Evolutionary conservation across 1,284 basidiomycete species (phyloP), one percentile per base, ranked within the genome.

Genomic region (Ganoderma lucidum): DNA sequence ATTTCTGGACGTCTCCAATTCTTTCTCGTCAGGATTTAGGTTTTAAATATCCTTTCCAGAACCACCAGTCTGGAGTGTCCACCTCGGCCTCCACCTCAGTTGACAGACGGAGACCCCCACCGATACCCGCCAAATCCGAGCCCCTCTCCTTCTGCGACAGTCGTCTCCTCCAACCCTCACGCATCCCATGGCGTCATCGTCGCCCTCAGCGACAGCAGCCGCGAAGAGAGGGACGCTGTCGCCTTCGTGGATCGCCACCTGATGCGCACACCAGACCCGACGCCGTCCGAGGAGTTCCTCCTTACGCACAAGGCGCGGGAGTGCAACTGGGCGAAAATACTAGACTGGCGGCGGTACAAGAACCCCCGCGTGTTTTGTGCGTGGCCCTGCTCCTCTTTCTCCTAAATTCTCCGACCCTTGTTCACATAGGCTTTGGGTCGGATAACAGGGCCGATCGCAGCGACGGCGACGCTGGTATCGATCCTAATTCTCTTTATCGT

Each of bases 401-500:
- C n/a, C 41, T 12, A 10, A 8, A 9, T 19, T n/a, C 30, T n/a
- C 12, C 10, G 4, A 10, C 3, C 0, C 17, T 28, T 55, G 28
- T 32, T 45, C 10, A 32, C 15, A 6, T 48, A 1, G 45, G 45
- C 9, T 9, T 3, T 12, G 2, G n/a, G 37, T 59, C 14, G 41
- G 63, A 28, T 59, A 9, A 28, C 14, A 45, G 30, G n/a, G 28
- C 3, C 35, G 35, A 9, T 41, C 28, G 23, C 39, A 67, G 63
- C 48, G 63, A 67, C 64, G 10, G 2, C 83, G 32, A 63, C 82
- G 37, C 63, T 74, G 30, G 65, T 63, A 64, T 67, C 73, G 9
- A 59, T 81, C 62, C 65, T 78, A 61, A 67, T 78, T 17, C 65
- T 88, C 39, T 81, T 86, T 14, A 80, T 80, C 9, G 81, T 90